Evolutionary conservation across 2,329 filamentous ascomycete species (phyloP).

Genomic region (Hypoxylon sp.): DNA sequence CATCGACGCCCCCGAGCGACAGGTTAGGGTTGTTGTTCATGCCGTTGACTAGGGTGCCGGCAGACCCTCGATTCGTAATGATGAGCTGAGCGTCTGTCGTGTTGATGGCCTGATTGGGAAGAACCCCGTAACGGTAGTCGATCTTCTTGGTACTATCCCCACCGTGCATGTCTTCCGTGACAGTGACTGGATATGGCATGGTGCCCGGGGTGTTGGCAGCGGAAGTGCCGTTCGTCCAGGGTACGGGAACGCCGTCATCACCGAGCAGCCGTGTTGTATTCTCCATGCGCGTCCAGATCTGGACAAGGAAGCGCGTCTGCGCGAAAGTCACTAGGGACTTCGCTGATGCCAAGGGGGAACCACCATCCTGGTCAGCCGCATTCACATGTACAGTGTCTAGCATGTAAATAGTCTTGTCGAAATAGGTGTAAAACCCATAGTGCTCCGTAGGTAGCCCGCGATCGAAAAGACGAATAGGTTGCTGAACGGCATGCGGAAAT

Average conservation of each 20-base stretch:
- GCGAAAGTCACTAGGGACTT: slow-evolving; percentile 71
- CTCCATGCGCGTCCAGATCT: slow-evolving; percentile 73
- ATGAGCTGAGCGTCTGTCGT: slow-evolving; percentile 62
- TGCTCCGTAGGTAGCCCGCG: slow-evolving; percentile 85
- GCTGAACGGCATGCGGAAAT: slow-evolving; percentile 78
- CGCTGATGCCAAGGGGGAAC: slow-evolving; percentile 67
- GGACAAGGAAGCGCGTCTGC: slow-evolving; percentile 73
- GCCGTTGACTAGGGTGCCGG: slow-evolving; percentile 69
- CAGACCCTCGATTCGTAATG: slow-evolving; percentile 65
- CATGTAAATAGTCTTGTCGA: slow-evolving; percentile 87
- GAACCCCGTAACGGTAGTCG: slow-evolving; percentile 68
- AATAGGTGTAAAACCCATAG: slow-evolving; percentile 95
- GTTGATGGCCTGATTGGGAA: slow-evolving; percentile 63
- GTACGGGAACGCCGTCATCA: slow-evolving; percentile 29
- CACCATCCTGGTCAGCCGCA: slow-evolving; percentile 69
- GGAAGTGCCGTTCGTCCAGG: slow-evolving; percentile 51
- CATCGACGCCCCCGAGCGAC: slow-evolving; percentile 72
- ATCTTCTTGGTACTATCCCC: slow-evolving; percentile 68
- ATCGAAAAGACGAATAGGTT: slow-evolving; percentile 89
- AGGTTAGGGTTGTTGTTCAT: slow-evolving; percentile 59
- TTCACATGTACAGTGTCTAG: slow-evolving; percentile 53
- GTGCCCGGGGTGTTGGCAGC: slow-evolving; percentile 66
- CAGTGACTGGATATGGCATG: slow-evolving; percentile 75
- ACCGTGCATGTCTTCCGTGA: slow-evolving; percentile 74
- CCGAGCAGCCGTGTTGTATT: slow-evolving; percentile 61